These are phyloP conservation scores for Crataegus laevigata DNA, from an alignment of 306 rosid species.

Conservation along the genomic window DNA sequence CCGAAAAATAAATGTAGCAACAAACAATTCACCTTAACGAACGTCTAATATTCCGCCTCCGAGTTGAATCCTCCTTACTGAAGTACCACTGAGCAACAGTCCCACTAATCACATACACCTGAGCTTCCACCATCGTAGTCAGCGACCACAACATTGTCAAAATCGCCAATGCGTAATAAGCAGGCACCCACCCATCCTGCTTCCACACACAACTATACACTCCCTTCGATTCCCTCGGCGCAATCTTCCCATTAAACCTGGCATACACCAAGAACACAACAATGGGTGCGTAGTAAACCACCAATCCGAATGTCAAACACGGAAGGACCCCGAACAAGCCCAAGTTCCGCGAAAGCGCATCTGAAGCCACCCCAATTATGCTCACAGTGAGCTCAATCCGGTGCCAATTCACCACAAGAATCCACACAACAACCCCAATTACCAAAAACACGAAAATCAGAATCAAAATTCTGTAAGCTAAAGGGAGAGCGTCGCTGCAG, in stretches of 20 bases:
- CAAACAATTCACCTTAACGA: constrained; percentile 58
- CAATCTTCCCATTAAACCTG: constrained; percentile 62
- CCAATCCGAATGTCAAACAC: constrained; percentile 47
- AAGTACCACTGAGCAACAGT: constrained; percentile 90
- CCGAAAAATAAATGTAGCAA: background rate
- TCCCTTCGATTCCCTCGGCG: constrained; percentile 24
- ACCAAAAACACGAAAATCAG: constrained; percentile 50
- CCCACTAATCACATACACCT: constrained; percentile 84
- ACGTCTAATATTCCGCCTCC: constrained; percentile 48
- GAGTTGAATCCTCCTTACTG: constrained; percentile 42
- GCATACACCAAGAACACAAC: constrained; percentile 75
- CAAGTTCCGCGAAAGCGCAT: constrained; percentile 61
- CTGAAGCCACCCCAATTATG: constrained; percentile 71
- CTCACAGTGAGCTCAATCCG: constrained; percentile 73
- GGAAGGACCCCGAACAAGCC: constrained; percentile 62
- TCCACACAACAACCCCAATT: constrained; percentile 69
- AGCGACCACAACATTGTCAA: constrained; percentile 87
- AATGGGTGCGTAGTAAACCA: constrained; percentile 57
- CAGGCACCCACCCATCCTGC: constrained; percentile 86
- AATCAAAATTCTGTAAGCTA: constrained; percentile 54
- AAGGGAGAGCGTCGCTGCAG: constrained; percentile 57
- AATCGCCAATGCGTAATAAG: constrained; percentile 78
- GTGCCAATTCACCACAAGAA: constrained; percentile 69
- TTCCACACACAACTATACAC: constrained; percentile 69
- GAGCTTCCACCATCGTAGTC: constrained; percentile 63